These are phyloP conservation scores for Porcisia hertigi DNA, from an alignment of 208 protist species.

Conservation along the genomic window DNA sequence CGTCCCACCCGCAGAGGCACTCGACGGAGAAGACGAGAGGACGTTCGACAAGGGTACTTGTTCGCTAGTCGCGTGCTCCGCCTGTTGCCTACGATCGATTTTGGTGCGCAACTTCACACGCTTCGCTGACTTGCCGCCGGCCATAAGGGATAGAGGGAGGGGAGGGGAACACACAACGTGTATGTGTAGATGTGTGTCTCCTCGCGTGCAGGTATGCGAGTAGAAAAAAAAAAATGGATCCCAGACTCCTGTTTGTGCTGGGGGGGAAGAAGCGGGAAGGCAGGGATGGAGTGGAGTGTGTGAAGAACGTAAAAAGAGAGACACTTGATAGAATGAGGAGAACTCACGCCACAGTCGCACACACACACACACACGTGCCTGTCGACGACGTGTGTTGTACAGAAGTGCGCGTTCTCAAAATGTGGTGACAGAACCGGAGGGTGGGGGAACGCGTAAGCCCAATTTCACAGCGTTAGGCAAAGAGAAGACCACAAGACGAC, in stretches of 20 bases:
- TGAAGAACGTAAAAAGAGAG: background rate
- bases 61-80: background rate
- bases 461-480: background rate
- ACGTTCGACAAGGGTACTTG: background rate
- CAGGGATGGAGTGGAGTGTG: background rate
- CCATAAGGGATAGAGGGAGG: slow-evolving; percentile 2
- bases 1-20: background rate
- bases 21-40: background rate
- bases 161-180: background rate
- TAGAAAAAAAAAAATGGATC: background rate
- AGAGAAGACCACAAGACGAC: background rate
- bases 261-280: background rate
- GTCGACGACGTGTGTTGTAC: background rate
- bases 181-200: background rate
- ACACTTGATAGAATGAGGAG: too few relatives aligned
- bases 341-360: background rate
- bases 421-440: background rate
- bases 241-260: background rate
- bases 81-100: slow-evolving; percentile 7
- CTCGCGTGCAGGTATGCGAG: background rate
- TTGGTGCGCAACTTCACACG: slow-evolving; percentile 30
- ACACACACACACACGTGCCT: background rate
- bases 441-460: background rate
- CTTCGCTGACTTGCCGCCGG: slow-evolving; percentile 26
- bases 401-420: background rate